phyloP scores from a whole-genome alignment of 116 monocot species.

The Cymodocea nodosa region DNA sequence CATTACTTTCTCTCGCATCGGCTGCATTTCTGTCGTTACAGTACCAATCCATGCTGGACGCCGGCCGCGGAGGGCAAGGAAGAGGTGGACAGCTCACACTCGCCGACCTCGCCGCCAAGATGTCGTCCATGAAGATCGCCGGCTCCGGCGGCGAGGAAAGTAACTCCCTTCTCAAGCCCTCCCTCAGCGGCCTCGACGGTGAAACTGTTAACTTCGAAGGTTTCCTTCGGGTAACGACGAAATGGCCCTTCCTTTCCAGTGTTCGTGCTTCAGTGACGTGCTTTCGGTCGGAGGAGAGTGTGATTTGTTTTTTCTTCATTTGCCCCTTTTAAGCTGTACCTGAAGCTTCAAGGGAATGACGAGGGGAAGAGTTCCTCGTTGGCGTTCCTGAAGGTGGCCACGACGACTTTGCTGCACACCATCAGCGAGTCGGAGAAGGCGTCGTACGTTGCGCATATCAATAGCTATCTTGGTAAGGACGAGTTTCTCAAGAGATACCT shows the following conservation, averaged over 20 bases:
- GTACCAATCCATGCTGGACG: constrained; percentile 26
- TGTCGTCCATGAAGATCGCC: constrained; percentile 30
- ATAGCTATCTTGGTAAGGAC: constrained; percentile 19
- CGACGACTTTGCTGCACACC: constrained; percentile 22
- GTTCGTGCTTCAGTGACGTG: background rate
- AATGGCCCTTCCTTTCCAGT: background rate
- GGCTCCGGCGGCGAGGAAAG: constrained; percentile 27
- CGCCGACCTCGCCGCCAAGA: constrained; percentile 36
- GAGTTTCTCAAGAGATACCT: constrained; percentile 12
- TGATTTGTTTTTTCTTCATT: too few relatives aligned
- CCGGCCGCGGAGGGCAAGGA: constrained; percentile 2
- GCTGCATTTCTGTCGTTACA: background rate
- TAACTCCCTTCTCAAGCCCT: constrained; percentile 13
- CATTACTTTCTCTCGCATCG: background rate
- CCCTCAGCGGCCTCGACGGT: constrained; percentile 19
- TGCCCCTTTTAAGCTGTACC: constrained; percentile 23
- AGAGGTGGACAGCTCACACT: constrained; percentile 12
- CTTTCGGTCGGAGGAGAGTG: background rate
- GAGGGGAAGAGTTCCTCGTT: constrained; percentile 31
- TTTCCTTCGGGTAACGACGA: constrained; percentile 38
- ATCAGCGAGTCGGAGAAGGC: constrained; percentile 29
- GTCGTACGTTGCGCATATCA: constrained; percentile 23
- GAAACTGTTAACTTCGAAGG: constrained; percentile 45
- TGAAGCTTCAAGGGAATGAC: constrained; percentile 40
- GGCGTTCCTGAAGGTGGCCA: constrained; percentile 17